Conservation (phyloP, 768 basidiomycete genomes). For the Collybiopsis luxurians region DNA sequence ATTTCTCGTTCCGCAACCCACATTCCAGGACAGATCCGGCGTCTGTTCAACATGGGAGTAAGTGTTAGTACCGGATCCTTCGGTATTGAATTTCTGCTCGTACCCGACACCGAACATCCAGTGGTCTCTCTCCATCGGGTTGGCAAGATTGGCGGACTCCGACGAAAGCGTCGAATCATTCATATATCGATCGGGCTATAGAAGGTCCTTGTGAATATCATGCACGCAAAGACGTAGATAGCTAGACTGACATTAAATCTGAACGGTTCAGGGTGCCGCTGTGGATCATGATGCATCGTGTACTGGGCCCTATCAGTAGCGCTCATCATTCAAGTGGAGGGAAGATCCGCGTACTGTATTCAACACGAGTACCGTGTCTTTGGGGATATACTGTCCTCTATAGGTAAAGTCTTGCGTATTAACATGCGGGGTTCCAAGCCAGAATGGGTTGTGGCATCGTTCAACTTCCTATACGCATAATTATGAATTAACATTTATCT, state of each 20-base stretch:
- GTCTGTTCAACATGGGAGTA: constrained; percentile 12
- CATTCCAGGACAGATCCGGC: constrained; percentile 32
- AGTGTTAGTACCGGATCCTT: neutral
- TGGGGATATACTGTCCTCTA: constrained; percentile 27
- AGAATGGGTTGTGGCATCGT: constrained; percentile 22
- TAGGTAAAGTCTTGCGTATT: constrained; percentile 28
- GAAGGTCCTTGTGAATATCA: neutral
- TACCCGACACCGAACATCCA: constrained; percentile 37
- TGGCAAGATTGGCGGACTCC: constrained; percentile 28
- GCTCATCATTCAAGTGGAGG: no score
- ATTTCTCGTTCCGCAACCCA: constrained; percentile 32
- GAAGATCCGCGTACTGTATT: constrained; percentile 14
- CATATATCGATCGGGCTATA: constrained; percentile 33
- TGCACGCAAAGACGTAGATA: neutral
- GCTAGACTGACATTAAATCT: neutral
- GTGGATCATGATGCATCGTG: constrained; percentile 21
- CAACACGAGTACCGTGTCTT: constrained; percentile 24
- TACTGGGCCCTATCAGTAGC: no score
- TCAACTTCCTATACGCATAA: constrained; percentile 11
- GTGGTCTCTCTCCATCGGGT: constrained; percentile 31
- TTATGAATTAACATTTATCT: no score
- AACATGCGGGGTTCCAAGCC: constrained; percentile 25
- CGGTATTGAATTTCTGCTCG: constrained; percentile 1
- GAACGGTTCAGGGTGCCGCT: constrained; percentile 30
- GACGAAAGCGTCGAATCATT: constrained; percentile 23